Conservation (phyloP, 768 basidiomycete genomes). For the Trametes cinnabarina region DNA sequence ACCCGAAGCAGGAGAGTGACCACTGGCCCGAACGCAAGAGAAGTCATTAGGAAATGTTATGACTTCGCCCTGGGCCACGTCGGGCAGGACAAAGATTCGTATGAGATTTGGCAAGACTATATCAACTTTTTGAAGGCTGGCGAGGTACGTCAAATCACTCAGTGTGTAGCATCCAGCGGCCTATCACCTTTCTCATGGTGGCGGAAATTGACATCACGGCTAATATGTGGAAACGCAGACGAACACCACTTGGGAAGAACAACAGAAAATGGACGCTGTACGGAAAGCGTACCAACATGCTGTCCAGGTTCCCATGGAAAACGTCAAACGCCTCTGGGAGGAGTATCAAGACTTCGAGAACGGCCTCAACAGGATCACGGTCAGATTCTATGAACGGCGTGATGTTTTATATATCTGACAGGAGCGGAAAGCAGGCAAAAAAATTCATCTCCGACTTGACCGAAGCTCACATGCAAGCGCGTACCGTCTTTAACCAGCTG, state of each 20-base stretch:
- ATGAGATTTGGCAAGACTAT: constrained; percentile 92
- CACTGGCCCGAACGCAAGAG: constrained; percentile 62
- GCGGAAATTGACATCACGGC: not conserved
- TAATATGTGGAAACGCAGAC: constrained; percentile 39
- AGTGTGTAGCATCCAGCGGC: not conserved
- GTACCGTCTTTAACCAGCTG: constrained; percentile 82
- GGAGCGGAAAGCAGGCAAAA: constrained; percentile 59
- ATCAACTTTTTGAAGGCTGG: constrained; percentile 83
- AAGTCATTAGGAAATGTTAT: constrained; percentile 82
- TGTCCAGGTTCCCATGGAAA: constrained; percentile 91
- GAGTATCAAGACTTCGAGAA: constrained; percentile 93
- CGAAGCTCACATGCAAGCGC: constrained; percentile 92
- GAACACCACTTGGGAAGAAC: constrained; percentile 89
- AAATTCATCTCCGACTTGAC: constrained; percentile 94
- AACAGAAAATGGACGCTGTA: constrained; percentile 91
- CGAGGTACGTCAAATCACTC: constrained; percentile 50
- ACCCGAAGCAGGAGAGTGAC: constrained; percentile 57
- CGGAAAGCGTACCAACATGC: constrained; percentile 92
- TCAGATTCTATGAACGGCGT: constrained; percentile 26
- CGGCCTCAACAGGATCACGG: constrained; percentile 82
- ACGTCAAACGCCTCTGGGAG: constrained; percentile 90
- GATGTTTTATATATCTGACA: not conserved
- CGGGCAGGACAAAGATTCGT: constrained; percentile 89
- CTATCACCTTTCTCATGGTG: no score
- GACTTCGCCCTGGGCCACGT: constrained; percentile 90